Evolutionary conservation across 2,329 filamentous ascomycete species (phyloP), one percentile per base, ranked within the genome.

Genomic region (Fusarium sp.): DNA sequence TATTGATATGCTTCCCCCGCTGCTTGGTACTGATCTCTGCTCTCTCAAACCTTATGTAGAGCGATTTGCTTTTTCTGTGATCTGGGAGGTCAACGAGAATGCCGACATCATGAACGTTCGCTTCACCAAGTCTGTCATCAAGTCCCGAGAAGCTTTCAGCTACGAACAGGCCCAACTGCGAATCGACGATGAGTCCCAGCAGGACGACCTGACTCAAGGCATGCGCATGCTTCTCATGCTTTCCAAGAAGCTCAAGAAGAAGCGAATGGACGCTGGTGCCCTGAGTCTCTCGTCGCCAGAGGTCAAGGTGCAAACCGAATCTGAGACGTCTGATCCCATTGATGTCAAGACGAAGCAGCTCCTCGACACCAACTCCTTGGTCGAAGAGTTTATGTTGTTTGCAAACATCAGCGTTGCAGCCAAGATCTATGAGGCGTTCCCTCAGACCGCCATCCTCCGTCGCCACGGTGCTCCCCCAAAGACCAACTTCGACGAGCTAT

Each of bases 301-400:
- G 81, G 93, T 99, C 72, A 93, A 93, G 76, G 92, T 99, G 28
- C 92, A 97, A 76, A 91, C 91, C 72, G 94, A 97, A 75, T 96
- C 91, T 8, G 95, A 99, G 78, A 96, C 94, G 1, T 96, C 93
- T 2, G 95, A 98, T 73, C 94, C 95, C 1, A 90, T 97, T 51
- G 95, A 98, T 71, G 92, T 99, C 68, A 93, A 98, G 81, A 96
- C 93, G 6, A 99, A 99, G 79, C 85, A 93, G 70, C 87, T 93
- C 47, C 88, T 99, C 34, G 93, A 95, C 72, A 99, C 95, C 49
- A 99, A 98, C 80, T 97, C 94, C 22, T 86, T 99, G 6, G 96
- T 99, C 26, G 95, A 99, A 75, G 95, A 99, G 75, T 98, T 99
- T 83, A 99, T 99, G 95, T 83, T 99, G 73, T 91, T 98, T 75